Conservation (phyloP, 2,329 filamentous ascomycete species). For the Ceratocystis eucalypticola region DNA sequence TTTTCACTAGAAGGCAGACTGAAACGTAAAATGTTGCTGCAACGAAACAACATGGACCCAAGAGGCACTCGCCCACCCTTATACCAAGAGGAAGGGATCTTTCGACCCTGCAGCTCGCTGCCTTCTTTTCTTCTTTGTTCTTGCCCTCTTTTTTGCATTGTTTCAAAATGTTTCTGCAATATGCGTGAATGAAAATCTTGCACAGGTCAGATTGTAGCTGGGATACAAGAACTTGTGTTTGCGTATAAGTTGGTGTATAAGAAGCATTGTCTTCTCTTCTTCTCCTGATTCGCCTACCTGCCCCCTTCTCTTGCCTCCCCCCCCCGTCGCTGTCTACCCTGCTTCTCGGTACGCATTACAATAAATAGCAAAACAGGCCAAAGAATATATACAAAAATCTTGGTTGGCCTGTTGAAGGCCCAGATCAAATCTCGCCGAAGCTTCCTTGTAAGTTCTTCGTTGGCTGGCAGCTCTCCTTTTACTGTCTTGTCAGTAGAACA, state of each 20-base stretch:
- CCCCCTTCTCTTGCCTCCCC: not conserved
- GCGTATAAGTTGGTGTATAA: not conserved
- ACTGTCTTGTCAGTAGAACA: no score
- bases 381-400: not conserved
- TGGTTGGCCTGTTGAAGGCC: not conserved
- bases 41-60: not conserved
- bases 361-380: not conserved
- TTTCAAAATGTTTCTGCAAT: not conserved
- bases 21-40: not conserved
- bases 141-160: not conserved
- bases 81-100: no score
- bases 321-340: constrained; percentile 1
- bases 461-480: constrained; percentile 6
- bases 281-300: not conserved
- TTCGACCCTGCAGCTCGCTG: not conserved
- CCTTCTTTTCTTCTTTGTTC: not conserved
- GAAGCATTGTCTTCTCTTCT: not conserved
- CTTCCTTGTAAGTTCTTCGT: not conserved
- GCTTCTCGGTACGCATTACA: not conserved
- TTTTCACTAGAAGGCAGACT: not conserved
- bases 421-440: not conserved
- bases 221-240: not conserved
- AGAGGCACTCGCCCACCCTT: not conserved
- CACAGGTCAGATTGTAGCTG: not conserved
- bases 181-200: not conserved